Evolutionary conservation across 1,139 yeast species (phyloP).

Genomic region (Nematodospora anomalae): DNA sequence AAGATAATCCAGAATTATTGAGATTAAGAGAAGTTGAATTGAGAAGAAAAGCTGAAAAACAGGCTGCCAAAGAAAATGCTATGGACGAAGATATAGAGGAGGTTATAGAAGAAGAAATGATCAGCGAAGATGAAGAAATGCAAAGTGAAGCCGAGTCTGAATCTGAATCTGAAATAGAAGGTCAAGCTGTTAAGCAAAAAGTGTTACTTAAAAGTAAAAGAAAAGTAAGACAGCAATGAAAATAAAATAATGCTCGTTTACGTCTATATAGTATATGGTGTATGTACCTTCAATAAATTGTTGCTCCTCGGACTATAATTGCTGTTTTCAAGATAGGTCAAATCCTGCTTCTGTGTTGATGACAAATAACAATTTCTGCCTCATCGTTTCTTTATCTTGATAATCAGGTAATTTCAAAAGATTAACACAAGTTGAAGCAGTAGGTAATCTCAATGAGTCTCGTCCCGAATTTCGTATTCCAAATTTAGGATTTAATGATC

Average conservation of each 20-base stretch:
- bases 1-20: constrained; percentile 82
- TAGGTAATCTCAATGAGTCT: constrained; percentile 62
- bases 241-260: neutral
- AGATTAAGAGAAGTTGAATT: constrained; percentile 91
- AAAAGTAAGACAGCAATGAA: constrained; percentile 25
- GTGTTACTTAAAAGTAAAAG: constrained; percentile 77
- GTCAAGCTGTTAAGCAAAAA: constrained; percentile 61
- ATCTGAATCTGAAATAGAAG: constrained; percentile 29
- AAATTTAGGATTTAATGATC: constrained; percentile 70
- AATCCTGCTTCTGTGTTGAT: constrained; percentile 84
- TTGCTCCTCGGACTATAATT: no score
- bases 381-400: constrained; percentile 54
- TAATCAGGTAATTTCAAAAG: constrained; percentile 84
- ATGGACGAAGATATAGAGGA: constrained; percentile 48
- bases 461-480: constrained; percentile 77
- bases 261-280: no score
- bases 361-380: constrained; percentile 68
- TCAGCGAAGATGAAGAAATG: constrained; percentile 47
- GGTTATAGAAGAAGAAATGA: constrained; percentile 37
- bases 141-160: constrained; percentile 32
- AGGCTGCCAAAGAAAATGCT: constrained; percentile 57
- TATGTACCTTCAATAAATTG: no score
- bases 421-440: constrained; percentile 92
- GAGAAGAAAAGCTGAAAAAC: constrained; percentile 74
- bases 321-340: constrained; percentile 59